Evolutionary conservation across 176 grass and related monocot species (phyloP).

Genomic region (Chrysopogon serrulatus): DNA sequence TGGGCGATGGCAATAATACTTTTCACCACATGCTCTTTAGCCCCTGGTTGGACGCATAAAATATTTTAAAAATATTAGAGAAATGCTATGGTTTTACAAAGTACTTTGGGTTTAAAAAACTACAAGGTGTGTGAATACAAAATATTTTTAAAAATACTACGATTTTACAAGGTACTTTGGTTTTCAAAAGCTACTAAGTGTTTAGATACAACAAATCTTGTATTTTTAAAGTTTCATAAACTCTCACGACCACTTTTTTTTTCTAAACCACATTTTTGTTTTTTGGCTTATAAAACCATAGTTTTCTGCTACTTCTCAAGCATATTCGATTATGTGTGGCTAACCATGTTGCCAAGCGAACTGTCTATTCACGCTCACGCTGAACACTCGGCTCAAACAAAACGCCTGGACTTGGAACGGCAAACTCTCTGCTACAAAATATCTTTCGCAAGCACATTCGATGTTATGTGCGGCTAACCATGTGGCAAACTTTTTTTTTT

Average conservation of each 20-base stretch:
- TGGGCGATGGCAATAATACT: background rate
- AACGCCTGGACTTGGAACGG: no score
- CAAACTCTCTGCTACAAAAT: no score
- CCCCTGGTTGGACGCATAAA: background rate
- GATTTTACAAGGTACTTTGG: background rate
- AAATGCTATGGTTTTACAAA: background rate
- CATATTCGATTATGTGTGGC: background rate
- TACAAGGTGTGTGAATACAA: background rate
- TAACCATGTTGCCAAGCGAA: background rate
- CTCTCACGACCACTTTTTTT: background rate
- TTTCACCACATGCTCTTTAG: no score
- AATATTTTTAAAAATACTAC: background rate
- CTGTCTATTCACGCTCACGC: background rate
- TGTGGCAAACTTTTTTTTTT: background rate
- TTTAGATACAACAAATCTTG: no score
- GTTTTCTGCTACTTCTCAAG: no score
- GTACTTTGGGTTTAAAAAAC: background rate
- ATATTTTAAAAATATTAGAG: background rate
- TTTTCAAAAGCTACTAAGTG: background rate
- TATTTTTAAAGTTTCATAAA: background rate
- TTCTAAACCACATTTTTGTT: no score
- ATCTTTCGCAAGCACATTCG: no score
- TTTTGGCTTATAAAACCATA: no score
- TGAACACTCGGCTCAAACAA: background rate
- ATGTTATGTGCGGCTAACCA: background rate